Evolutionary conservation across 2,329 filamentous ascomycete species (phyloP).

Genomic region (Scorias spongiosa): DNA sequence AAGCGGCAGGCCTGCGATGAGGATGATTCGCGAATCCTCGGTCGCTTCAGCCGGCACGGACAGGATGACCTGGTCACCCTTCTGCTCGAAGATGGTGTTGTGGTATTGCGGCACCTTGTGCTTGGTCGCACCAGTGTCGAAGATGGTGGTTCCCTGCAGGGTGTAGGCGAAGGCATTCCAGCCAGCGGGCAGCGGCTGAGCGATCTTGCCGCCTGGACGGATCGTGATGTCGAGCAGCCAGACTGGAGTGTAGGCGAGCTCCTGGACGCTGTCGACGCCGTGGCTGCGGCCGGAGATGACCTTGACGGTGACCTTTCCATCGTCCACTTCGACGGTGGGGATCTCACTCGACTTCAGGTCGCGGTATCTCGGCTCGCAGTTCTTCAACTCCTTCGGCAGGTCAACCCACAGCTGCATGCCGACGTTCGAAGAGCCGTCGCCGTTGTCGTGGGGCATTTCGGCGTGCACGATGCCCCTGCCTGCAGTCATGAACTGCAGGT

Average conservation of each 20-base stretch:
- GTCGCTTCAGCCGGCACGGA: conserved; percentile 52
- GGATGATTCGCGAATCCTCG: conserved; percentile 44
- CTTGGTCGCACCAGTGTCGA: conserved; percentile 39
- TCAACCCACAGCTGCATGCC: conserved; percentile 96
- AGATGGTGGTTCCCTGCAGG: conserved; percentile 55
- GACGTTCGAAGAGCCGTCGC: conserved; percentile 61
- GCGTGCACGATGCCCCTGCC: conserved; percentile 85
- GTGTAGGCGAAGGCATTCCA: conserved; percentile 90
- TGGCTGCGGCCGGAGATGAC: conserved; percentile 78
- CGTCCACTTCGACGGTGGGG: conserved; percentile 55
- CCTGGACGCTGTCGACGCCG: conserved; percentile 72
- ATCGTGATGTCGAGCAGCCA: conserved; percentile 82
- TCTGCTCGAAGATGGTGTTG: conserved; percentile 74
- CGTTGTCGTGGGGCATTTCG: conserved; percentile 76
- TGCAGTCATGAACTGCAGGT: conserved; percentile 96
- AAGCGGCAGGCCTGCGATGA: conserved; percentile 65
- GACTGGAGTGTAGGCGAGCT: conserved; percentile 92
- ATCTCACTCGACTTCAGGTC: conserved; percentile 71
- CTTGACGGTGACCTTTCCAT: conserved; percentile 63
- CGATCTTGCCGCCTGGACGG: conserved; percentile 60
- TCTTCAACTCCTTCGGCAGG: conserved; percentile 65
- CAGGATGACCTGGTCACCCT: conserved; percentile 61
- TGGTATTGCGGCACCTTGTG: conserved; percentile 53
- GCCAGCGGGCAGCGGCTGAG: conserved; percentile 57
- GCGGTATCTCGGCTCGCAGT: conserved; percentile 81